Evolutionary conservation across 805 yeast genomes (phyloP), one percentile per base, ranked within the genome.

Genomic region (Metschnikowia kofuensis): DNA sequence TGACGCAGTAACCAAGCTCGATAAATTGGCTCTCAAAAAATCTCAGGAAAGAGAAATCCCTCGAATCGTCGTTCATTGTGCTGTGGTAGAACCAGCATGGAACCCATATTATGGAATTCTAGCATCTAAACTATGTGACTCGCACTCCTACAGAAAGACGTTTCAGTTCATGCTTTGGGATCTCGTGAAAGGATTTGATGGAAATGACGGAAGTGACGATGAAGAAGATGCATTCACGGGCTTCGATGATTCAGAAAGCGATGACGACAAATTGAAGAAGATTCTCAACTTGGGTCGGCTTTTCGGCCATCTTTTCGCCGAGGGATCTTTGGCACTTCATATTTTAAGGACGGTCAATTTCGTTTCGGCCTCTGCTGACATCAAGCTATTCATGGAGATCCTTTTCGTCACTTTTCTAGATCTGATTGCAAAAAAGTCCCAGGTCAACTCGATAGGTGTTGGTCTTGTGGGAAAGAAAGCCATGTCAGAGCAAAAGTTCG

Each of bases 131-230:
- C 67, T 91, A 28, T 87, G 96, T 60, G 84, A 83, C 30, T 79
- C 80, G 21, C 96, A 89, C 57, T 74, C 83, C 2, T 69, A 87
- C 65, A 78, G 87, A 62, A 90, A 91, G 66, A 82, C 96, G 0
- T 85, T 94, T 58, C 97, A 92, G 62, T 90, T 94, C 63, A 74
- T 82, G 58, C 74, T 94, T 37, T 94, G 98, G 98, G 96, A 94
- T 65, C 76, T 83, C 39, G 59, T 91, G 14, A 83, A 83, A 55
- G 88, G 83, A 34, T 70, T 89, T 39, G 96, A 88, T 54, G 47
- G 51, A 16, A 59, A 51, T 10, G 76, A 74, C 2, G 75, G 70
- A 7, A 77, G 68, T 7, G 72, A 68, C 34, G 51, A 53, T 4
- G 75, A 70, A n/a, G 80, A 77, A 5, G 71, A 66, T 2, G 74